Conservation (phyloP, 805 yeast genomes). For the Lipomyces yamadae region DNA sequence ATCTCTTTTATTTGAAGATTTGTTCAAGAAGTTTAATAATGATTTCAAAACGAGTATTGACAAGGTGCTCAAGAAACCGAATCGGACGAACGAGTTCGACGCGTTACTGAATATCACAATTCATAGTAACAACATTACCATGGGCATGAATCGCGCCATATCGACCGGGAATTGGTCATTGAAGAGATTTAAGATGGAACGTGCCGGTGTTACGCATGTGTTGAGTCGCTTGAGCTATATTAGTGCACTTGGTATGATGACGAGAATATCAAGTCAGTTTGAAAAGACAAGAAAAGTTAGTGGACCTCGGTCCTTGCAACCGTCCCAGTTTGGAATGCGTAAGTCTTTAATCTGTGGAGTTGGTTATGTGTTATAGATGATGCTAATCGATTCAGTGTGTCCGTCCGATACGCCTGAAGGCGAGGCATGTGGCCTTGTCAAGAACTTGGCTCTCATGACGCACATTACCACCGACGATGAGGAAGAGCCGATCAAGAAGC, state of each 20-base stretch:
- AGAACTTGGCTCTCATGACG: slow-evolving; percentile 96
- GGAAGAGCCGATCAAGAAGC: slow-evolving; percentile 78
- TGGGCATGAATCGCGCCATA: slow-evolving; percentile 93
- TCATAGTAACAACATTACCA: slow-evolving; percentile 90
- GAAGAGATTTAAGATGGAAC: slow-evolving; percentile 98
- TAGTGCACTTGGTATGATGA: slow-evolving; percentile 98
- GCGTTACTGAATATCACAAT: slow-evolving; percentile 87
- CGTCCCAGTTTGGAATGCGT: slow-evolving; percentile 97
- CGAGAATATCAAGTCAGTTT: slow-evolving; percentile 97
- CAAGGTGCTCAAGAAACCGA: slow-evolving; percentile 89
- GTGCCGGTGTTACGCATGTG: slow-evolving; percentile 99
- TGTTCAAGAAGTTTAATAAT: slow-evolving; percentile 92
- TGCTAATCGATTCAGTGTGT: slow-evolving; percentile 56
- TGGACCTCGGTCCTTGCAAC: slow-evolving; percentile 98
- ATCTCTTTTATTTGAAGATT: slow-evolving; percentile 93
- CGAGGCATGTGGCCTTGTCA: slow-evolving; percentile 98
- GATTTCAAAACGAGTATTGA: slow-evolving; percentile 95
- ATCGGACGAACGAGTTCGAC: slow-evolving; percentile 93
- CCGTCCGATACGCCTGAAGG: slow-evolving; percentile 99
- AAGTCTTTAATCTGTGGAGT: slow-evolving; percentile 9
- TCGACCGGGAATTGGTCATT: slow-evolving; percentile 99
- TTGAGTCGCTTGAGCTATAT: slow-evolving; percentile 88
- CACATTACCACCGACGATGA: slow-evolving; percentile 98
- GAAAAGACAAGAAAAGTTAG: slow-evolving; percentile 97
- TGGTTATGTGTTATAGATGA: no score